Conservation (phyloP, 208 protist species). For the Balamuthia mandrillaris region DNA sequence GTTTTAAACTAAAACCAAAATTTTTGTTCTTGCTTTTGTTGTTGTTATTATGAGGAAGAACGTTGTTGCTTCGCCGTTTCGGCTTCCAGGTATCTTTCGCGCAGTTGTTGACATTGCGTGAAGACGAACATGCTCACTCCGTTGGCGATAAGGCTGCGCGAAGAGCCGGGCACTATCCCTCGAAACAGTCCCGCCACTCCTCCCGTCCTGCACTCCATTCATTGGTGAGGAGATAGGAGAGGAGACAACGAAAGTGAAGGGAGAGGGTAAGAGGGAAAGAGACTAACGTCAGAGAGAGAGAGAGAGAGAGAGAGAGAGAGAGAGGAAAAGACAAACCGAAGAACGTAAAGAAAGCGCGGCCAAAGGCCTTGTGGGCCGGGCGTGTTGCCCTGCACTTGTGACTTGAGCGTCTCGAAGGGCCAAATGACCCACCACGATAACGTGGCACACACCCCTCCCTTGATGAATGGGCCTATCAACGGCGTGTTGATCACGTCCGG, state of each 20-base stretch:
- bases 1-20: no score
- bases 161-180: conserved; percentile 41
- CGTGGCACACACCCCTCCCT: conserved; percentile 28
- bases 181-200: conserved; percentile 34
- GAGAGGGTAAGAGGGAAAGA: neutral
- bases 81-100: neutral
- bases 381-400: conserved; percentile 45
- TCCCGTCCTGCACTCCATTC: conserved; percentile 39
- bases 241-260: no score
- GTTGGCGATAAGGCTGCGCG: conserved; percentile 21
- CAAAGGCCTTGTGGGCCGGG: conserved; percentile 26
- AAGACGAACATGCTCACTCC: conserved; percentile 34
- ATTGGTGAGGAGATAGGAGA: no score
- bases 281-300: no score
- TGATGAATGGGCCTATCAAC: conserved; percentile 3
- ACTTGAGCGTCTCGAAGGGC: conserved; percentile 48
- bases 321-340: neutral
- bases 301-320: neutral
- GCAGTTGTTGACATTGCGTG: conserved; percentile 36
- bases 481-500: conserved; percentile 40
- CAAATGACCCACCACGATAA: conserved; percentile 41
- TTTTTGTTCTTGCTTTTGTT: no score
- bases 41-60: no score
- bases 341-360: neutral
- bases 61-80: no score